Conservation (phyloP, 2,329 filamentous ascomycete species). For the Fusarium xylarioides region DNA sequence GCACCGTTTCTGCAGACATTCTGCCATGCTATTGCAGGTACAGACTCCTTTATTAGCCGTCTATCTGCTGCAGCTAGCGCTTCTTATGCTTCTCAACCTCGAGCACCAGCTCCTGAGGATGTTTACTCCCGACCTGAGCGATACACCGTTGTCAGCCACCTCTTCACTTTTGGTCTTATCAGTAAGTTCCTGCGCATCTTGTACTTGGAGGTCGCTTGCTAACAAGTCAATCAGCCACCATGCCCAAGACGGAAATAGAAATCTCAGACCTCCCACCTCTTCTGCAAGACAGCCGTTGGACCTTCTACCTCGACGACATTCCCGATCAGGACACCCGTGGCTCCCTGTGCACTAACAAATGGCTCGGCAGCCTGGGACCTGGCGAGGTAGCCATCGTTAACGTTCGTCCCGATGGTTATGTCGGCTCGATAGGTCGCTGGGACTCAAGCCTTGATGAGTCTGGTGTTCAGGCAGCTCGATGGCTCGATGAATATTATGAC, state of each 20-base stretch:
- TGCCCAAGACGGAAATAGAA: conserved; percentile 70
- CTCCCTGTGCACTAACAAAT: conserved; percentile 71
- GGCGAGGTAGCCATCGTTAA: conserved; percentile 71
- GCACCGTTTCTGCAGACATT: conserved; percentile 68
- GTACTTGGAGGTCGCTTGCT: background rate
- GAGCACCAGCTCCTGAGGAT: conserved; percentile 67
- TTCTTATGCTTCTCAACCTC: conserved; percentile 69
- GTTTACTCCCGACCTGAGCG: conserved; percentile 73
- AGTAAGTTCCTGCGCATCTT: conserved; percentile 56
- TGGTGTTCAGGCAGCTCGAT: conserved; percentile 61
- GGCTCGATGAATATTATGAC: conserved; percentile 64
- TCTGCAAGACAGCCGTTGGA: conserved; percentile 73
- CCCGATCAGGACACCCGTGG: conserved; percentile 63
- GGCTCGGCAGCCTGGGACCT: conserved; percentile 67
- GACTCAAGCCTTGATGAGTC: conserved; percentile 60
- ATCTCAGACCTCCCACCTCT: conserved; percentile 70
- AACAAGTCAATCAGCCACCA: conserved; percentile 56
- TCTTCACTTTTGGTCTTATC: conserved; percentile 76
- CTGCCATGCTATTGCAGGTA: conserved; percentile 62
- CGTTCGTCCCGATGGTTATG: conserved; percentile 78
- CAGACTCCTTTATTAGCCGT: conserved; percentile 65
- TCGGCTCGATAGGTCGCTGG: conserved; percentile 69
- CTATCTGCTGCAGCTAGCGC: conserved; percentile 66
- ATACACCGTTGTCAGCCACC: conserved; percentile 72
- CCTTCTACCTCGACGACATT: conserved; percentile 75